phyloP scores from a whole-genome alignment of 192 early-diverging fungal genomes.

The Backusella liffmaniae region DNA sequence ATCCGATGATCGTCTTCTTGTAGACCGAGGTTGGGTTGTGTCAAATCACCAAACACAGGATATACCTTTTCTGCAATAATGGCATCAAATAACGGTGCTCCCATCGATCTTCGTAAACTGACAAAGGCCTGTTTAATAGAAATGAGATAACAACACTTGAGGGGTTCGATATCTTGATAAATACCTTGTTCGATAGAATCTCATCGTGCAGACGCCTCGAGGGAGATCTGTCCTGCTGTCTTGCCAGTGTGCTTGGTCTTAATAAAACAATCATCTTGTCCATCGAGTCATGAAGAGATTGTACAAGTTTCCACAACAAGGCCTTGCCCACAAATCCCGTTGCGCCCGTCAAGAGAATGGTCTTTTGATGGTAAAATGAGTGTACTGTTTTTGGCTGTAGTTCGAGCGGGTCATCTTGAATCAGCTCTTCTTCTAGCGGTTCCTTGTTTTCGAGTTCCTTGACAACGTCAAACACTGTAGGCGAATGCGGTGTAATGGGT shows the following conservation, averaged over 20 bases:
- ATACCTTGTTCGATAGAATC: conserved; percentile 34
- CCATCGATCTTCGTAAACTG: conserved; percentile 33
- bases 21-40: conserved; percentile 34
- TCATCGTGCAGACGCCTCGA: conserved; percentile 30
- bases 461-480: conserved; percentile 34
- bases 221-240: conserved; percentile 12
- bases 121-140: conserved; percentile 36
- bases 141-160: too few relatives aligned
- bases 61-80: conserved; percentile 40
- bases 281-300: conserved; percentile 37
- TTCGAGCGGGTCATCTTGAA: background rate
- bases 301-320: conserved; percentile 45
- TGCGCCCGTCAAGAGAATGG: conserved; percentile 50
- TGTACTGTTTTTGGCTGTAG: background rate
- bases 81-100: conserved; percentile 33
- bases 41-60: conserved; percentile 43
- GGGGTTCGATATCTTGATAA: too few relatives aligned
- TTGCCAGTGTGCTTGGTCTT: background rate
- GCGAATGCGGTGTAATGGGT: conserved; percentile 28
- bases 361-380: conserved; percentile 31
- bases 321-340: conserved; percentile 57
- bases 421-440: background rate
- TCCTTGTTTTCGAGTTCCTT: conserved; percentile 31
- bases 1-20: conserved; percentile 35
- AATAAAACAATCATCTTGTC: conserved; percentile 31